These are phyloP conservation scores for Phellinidium pouzarii DNA, from an alignment of 1,284 basidiomycete genomes.

Conservation along the genomic window DNA sequence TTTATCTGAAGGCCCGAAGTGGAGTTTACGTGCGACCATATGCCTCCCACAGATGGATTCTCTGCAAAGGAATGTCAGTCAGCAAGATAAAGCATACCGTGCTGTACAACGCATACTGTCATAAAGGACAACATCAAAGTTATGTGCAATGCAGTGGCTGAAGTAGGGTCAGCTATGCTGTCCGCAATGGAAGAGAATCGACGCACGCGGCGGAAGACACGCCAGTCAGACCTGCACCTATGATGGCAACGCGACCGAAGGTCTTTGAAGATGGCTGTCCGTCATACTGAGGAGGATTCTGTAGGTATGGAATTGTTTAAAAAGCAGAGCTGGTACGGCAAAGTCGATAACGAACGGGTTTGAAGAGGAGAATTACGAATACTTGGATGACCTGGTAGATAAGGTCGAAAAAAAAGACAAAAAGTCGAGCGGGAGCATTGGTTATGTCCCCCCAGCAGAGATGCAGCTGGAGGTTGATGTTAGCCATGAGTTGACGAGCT, in stretches of 20 bases:
- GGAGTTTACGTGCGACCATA: constrained; percentile 56
- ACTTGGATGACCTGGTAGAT: constrained; percentile 34
- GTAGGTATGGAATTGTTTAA: background rate
- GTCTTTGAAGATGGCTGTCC: constrained; percentile 26
- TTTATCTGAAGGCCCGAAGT: constrained; percentile 59
- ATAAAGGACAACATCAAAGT: constrained; percentile 49
- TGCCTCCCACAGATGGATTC: constrained; percentile 38
- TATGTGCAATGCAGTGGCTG: constrained; percentile 44
- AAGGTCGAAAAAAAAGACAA: constrained; percentile 27
- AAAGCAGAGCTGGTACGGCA: background rate
- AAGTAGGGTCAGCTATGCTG: background rate
- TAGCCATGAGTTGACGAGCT: background rate
- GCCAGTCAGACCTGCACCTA: constrained; percentile 47
- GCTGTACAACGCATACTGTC: constrained; percentile 29
- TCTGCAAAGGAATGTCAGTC: constrained; percentile 14
- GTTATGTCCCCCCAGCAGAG: constrained; percentile 8
- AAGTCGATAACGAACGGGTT: constrained; percentile 30
- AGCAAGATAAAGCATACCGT: background rate
- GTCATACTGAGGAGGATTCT: constrained; percentile 27
- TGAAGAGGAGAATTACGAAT: constrained; percentile 36
- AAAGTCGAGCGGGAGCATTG: constrained; percentile 7
- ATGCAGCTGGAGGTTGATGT: background rate
- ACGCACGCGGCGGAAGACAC: constrained; percentile 41
- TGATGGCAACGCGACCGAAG: constrained; percentile 42
- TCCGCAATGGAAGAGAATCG: constrained; percentile 6